Percentiles rank a stretch among this genome's conserved stretches.
phyloP scores from a whole-genome alignment of 345 rosid genomes.

The Salix viminalis region DNA sequence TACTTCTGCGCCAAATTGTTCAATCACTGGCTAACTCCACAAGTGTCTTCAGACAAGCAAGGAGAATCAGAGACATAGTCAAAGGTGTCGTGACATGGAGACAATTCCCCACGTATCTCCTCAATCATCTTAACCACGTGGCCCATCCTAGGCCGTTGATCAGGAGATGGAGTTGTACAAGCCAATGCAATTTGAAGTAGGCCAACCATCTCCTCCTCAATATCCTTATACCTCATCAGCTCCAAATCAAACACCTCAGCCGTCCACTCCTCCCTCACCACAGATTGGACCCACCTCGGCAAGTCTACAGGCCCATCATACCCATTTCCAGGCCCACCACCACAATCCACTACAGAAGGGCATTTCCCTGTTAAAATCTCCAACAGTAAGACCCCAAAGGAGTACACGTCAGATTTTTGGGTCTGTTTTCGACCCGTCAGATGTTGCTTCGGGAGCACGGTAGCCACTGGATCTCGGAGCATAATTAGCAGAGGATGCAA shows the following conservation, averaged over 20 bases:
- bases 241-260: slow-evolving; percentile 83
- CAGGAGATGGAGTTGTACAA: slow-evolving; percentile 43
- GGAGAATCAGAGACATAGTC: slow-evolving; percentile 77
- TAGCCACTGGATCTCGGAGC: slow-evolving; percentile 62
- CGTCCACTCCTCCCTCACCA: slow-evolving; percentile 85
- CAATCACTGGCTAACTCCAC: slow-evolving; percentile 54
- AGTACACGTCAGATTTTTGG: slow-evolving; percentile 73
- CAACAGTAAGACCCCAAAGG: slow-evolving; percentile 67
- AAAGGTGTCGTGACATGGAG: slow-evolving; percentile 54
- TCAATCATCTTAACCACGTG: slow-evolving; percentile 73
- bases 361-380: slow-evolving; percentile 82
- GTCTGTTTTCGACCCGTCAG: slow-evolving; percentile 45
- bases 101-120: slow-evolving; percentile 55
- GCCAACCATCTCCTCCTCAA: slow-evolving; percentile 84
- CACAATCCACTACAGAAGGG: slow-evolving; percentile 48
- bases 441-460: slow-evolving; percentile 54
- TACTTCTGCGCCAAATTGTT: background rate
- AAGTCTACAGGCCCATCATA: slow-evolving; percentile 56
- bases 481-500: slow-evolving; percentile 34
- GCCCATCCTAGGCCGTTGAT: slow-evolving; percentile 60
- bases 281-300: slow-evolving; percentile 77
- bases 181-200: slow-evolving; percentile 66
- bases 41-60: slow-evolving; percentile 66
- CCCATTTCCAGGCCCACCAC: slow-evolving; percentile 37
- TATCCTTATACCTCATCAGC: slow-evolving; percentile 79